Evolutionary conservation across 139 green algal species (phyloP).

Genomic region (Coccomyxa sp.): DNA sequence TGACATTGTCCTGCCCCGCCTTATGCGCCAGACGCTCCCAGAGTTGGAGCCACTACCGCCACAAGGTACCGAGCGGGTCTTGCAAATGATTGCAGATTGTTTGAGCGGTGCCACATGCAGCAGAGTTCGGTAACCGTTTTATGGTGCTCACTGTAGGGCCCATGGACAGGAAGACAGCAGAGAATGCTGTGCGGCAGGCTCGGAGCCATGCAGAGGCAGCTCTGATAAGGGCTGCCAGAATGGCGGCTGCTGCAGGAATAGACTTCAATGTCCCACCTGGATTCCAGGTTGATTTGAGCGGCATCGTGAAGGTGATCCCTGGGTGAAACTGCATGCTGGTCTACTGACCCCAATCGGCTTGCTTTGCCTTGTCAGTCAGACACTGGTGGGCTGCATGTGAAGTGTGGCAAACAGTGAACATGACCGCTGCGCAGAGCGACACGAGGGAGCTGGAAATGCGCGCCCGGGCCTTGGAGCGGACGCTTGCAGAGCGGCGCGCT

Average conservation of each 20-base stretch:
- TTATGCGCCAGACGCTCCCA: background rate
- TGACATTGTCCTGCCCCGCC: background rate
- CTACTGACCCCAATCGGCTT: too few species aligned
- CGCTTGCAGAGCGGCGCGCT: background rate
- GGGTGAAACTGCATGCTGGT: too few species aligned
- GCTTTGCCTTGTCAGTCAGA: too few species aligned
- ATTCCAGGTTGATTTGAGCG: background rate
- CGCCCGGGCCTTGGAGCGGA: background rate
- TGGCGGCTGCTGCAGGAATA: conserved; percentile 1
- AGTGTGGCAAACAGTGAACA: too few species aligned
- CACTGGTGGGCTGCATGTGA: too few species aligned
- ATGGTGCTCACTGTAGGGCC: background rate
- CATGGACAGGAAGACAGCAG: background rate
- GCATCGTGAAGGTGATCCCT: background rate
- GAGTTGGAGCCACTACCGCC: too few species aligned
- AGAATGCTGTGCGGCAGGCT: conserved; percentile 2
- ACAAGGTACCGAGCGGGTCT: too few species aligned
- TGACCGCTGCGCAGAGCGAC: background rate
- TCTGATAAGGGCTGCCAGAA: background rate
- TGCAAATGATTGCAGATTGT: too few species aligned
- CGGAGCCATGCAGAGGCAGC: background rate
- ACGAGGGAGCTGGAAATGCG: background rate
- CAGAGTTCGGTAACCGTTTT: too few species aligned
- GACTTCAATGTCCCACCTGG: background rate
- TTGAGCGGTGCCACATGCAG: too few species aligned